Base-by-base conservation (phyloP, 768 basidiomycete species). In the Mycena venus region DNA sequence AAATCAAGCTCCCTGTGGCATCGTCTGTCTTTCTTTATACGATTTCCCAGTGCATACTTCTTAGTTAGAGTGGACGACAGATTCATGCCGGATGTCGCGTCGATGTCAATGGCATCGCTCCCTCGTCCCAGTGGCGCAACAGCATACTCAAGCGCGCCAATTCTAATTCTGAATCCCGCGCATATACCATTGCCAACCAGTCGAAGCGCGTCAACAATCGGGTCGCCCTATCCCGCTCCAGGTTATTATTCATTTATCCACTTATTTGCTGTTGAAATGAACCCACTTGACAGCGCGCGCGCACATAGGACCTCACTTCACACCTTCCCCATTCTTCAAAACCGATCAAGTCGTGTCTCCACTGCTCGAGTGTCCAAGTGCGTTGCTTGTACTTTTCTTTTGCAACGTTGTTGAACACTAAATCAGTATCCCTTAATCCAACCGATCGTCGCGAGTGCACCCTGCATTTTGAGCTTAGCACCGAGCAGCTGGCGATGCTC, bases 241-340 rank as follows among this genome's bases (percentile, higher is more conserved):
- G 67, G 67, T 74, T 21, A 31, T 27, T 56, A 3, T 55, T 17
- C 8, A 23, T n/a, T 19, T 17, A 7, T 25, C 9, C 6, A 9
- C 15, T n/a, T 15, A 0, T 29, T 4, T 7, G 14, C 14, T 55
- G 36, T 55, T 44, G 19, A 11, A n/a, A n/a, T n/a, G n/a, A n/a
- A n/a, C n/a, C n/a, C n/a, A 5, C 36, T 49, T 61, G 32, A 60
- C 51, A n/a, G n/a, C n/a, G n/a, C n/a, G n/a, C n/a, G n/a, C 31
- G 55, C 15, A 10, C 23, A 8, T 42, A 65, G 70, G 42, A 12
- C 62, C 53, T 31, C 86, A 85, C 62, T 91, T 91, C 79, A 89
- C 87, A 73, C 80, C 79, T 12, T 91, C 90, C 0, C 91, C 90
- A 1, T 91, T 91, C 79, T 88, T 88, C 74, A 80, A 79, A 10